A percentile compares a stretch with the other conserved stretches of the same genome.
Conservation (phyloP, 805 yeast species). For the Starmerella vaccinii region DNA sequence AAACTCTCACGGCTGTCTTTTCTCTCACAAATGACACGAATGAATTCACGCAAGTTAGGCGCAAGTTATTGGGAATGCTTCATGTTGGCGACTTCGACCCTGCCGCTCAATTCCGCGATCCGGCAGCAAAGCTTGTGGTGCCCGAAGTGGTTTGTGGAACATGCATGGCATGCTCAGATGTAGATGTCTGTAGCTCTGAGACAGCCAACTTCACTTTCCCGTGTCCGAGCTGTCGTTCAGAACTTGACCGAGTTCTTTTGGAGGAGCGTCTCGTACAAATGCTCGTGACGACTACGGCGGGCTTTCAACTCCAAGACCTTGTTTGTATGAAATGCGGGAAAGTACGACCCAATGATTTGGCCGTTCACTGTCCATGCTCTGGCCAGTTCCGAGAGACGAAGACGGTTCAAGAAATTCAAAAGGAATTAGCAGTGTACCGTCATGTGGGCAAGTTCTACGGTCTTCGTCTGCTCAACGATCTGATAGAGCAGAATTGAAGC, state of each 20-base stretch:
- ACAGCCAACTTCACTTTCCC: conserved; percentile 36
- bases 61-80: conserved; percentile 59
- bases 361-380: conserved; percentile 73
- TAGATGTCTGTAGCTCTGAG: conserved; percentile 61
- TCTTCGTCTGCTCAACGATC: conserved; percentile 44
- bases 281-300: conserved; percentile 44
- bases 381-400: conserved; percentile 37
- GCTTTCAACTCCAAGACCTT: conserved; percentile 68
- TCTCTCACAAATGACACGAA: conserved; percentile 54
- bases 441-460: conserved; percentile 54
- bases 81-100: conserved; percentile 78
- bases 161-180: conserved; percentile 63
- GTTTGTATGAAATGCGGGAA: conserved; percentile 67
- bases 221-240: conserved; percentile 46
- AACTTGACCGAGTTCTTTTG: conserved; percentile 54
- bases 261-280: conserved; percentile 73
- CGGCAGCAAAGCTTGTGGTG: conserved; percentile 57
- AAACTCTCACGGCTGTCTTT: conserved; percentile 61
- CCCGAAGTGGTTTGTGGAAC: conserved; percentile 66
- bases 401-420: conserved; percentile 29
- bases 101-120: conserved; percentile 62
- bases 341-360: conserved; percentile 57
- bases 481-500: conserved; percentile 11
- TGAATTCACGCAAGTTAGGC: conserved; percentile 66
- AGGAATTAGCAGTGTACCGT: conserved; percentile 40